Evolutionary conservation across 2,329 filamentous ascomycete genomes (phyloP).

Genomic region (Penicillium sp.): DNA sequence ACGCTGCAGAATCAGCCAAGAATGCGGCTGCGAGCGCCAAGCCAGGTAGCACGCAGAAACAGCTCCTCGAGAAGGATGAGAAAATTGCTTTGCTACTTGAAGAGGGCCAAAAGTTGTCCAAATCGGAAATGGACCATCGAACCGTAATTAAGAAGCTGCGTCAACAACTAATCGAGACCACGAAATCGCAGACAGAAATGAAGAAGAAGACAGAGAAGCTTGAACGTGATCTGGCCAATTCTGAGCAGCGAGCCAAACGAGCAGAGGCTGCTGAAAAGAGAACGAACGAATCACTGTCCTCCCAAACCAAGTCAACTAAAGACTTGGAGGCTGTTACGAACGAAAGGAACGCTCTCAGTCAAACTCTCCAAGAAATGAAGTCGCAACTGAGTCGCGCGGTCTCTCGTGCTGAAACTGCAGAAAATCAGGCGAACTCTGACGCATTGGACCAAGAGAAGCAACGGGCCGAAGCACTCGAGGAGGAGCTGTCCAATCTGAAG

Average conservation of each 20-base stretch:
- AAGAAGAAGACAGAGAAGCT: constrained; percentile 60
- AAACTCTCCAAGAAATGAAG: constrained; percentile 68
- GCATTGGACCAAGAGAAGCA: constrained; percentile 67
- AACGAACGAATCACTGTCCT: constrained; percentile 57
- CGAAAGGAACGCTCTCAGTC: constrained; percentile 64
- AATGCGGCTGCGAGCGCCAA: constrained; percentile 64
- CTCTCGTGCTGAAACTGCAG: constrained; percentile 66
- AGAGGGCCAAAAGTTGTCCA: constrained; percentile 86
- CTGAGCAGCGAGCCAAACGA: constrained; percentile 60
- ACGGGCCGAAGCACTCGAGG: constrained; percentile 57
- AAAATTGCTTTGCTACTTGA: constrained; percentile 87
- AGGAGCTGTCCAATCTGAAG: constrained; percentile 64
- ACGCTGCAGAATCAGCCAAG: constrained; percentile 74
- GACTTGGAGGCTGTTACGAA: constrained; percentile 63
- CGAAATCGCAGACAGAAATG: constrained; percentile 52
- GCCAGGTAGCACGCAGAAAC: constrained; percentile 70
- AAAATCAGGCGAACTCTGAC: constrained; percentile 67
- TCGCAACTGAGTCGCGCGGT: constrained; percentile 68
- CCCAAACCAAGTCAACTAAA: constrained; percentile 53
- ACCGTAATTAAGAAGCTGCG: constrained; percentile 79
- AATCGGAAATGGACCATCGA: constrained; percentile 81
- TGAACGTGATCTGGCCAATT: constrained; percentile 54
- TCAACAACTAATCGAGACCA: constrained; percentile 52
- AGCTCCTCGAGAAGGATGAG: constrained; percentile 84
- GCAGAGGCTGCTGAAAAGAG: constrained; percentile 61